A percentile compares a stretch with the other conserved stretches of the same genome.
phyloP scores from a whole-genome alignment of 305 asterid genomes.

The Stenogyne calaminthoides region DNA sequence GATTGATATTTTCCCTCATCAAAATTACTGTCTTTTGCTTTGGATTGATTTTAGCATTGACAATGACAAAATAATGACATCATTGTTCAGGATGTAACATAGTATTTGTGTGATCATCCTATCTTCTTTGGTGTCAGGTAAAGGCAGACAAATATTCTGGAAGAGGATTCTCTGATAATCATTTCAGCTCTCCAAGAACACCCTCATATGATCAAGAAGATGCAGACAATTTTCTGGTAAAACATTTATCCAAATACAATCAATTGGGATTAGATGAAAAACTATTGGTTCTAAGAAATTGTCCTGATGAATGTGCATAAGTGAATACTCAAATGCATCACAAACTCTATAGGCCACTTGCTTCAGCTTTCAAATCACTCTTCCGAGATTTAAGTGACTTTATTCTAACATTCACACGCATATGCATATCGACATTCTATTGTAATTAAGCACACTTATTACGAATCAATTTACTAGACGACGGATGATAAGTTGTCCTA shows the following conservation, averaged over 20 bases:
- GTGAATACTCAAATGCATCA: background rate
- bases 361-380: no score
- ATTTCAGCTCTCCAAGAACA: conserved; percentile 68
- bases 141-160: conserved; percentile 80
- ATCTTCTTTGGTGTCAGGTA: conserved; percentile 49
- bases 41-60: background rate
- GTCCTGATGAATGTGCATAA: background rate
- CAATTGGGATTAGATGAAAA: background rate
- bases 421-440: background rate
- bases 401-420: background rate
- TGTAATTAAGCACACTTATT: background rate
- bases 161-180: conserved; percentile 51
- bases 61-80: background rate
- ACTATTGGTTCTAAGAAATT: background rate
- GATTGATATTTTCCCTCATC: no score
- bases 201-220: conserved; percentile 75
- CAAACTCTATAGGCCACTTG: no score
- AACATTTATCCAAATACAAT: conserved; percentile 6
- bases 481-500: background rate
- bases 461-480: background rate
- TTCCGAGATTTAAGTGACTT: background rate
- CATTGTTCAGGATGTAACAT: background rate
- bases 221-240: conserved; percentile 74
- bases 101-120: background rate
- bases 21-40: background rate